Conservation (phyloP, 2,329 filamentous ascomycete species). For the Neobulgaria alba region DNA sequence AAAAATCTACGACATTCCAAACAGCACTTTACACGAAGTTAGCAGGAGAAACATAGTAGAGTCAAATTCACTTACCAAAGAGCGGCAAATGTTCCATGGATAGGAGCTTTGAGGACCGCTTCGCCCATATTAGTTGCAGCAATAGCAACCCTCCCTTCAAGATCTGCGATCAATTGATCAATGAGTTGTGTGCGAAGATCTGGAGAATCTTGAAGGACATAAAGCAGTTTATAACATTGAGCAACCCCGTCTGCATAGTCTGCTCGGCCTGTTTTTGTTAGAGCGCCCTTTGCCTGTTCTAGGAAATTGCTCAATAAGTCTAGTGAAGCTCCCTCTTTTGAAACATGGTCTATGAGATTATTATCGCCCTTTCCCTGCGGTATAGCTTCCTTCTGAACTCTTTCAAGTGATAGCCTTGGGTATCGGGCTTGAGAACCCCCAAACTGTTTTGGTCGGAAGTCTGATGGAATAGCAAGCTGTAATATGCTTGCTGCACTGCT, state of each 20-base stretch:
- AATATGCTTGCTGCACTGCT: conserved; percentile 45
- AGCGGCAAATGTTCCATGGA: conserved; percentile 63
- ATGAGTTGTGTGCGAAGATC: conserved; percentile 43
- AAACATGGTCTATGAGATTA: neutral
- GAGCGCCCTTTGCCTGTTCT: conserved; percentile 44
- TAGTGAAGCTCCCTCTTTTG: conserved; percentile 2
- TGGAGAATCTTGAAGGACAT: conserved; percentile 42
- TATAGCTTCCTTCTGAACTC: neutral
- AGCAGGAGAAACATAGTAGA: neutral
- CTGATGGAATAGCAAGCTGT: conserved; percentile 37
- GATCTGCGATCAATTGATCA: conserved; percentile 44
- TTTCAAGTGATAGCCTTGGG: neutral
- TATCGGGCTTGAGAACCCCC: neutral
- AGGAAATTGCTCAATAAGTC: conserved; percentile 39
- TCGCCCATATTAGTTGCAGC: conserved; percentile 56
- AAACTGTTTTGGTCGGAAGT: conserved; percentile 9
- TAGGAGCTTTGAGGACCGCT: conserved; percentile 56
- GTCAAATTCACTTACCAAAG: conserved; percentile 39
- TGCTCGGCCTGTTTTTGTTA: conserved; percentile 67
- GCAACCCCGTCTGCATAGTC: conserved; percentile 91
- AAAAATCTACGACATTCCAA: neutral
- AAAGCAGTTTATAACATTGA: conserved; percentile 63
- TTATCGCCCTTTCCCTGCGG: neutral
- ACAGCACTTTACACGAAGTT: neutral
- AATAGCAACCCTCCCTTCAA: conserved; percentile 57